Base-by-base conservation (phyloP, 176 grass and related monocot genomes). In the Triticum monococcum region DNA sequence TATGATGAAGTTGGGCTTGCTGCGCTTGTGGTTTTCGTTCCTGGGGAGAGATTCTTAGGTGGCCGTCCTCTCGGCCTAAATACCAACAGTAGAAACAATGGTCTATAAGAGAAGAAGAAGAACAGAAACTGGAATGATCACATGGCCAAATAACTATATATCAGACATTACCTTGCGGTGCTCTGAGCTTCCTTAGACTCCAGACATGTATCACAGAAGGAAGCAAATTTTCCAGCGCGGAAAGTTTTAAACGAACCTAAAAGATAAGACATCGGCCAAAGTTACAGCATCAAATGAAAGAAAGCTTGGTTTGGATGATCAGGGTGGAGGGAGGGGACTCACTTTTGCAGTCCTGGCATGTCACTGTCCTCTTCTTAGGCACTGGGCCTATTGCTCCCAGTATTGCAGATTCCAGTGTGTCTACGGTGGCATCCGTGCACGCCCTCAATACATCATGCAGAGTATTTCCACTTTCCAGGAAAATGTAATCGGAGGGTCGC, bases 401-500 rank as follows among this genome's bases (percentile, higher is more conserved):
- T 83, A 95, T 84, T 84, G 80, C 80, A 88, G 85, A 75, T 76
- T 90, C 86, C 71, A 95, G 30, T 76, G 72, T 89, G 76, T 92
- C 88, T 81, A 86, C 46, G 25, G 90, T 79, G 59, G 88, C 83
- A 90, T 41, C 56, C 73, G 64, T 5, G 16, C 93, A 92, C 35
- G 80, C 75, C 56, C 68, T 86, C 63, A 95, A 36, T 56, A 95
- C 73, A 84, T 90, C 90, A 84, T 88, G 86, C 30, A 95, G 86
- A 89, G 85, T 90, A 68, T 79, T 92, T 85, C 93, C 93, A 79
- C 84, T 95, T 74, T 90, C 79, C 46, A 95, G 84, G 88, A 86
- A 81, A 84, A 95, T 95, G 70, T 90, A 92, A 81, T 95, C 88
- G 0, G 93, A 92, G 11, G 93, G 93, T 20, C 90, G 93, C 80